Evolutionary conservation across 1,139 yeast species (phyloP), one percentile per base, ranked within the genome.

Genomic region (Taphrina flavorubra): DNA sequence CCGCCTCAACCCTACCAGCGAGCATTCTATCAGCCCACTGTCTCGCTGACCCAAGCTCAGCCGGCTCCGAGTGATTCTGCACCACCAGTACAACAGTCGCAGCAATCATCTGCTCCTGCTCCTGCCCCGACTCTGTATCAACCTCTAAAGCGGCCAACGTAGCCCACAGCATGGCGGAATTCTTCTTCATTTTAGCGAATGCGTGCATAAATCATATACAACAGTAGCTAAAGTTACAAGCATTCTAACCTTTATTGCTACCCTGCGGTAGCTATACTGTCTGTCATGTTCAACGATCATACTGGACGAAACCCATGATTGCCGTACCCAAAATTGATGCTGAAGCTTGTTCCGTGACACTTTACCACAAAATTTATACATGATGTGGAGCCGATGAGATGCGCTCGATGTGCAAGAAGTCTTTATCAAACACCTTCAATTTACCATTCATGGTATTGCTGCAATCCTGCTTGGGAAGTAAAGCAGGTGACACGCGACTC

Each of bases 81-180:
- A 13, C 20, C 47, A 14, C 18, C 47, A 13, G 1, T n/a, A 14
- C 47, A 44, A 16, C 47, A 44, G 6, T n/a, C 47, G 18, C 47
- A 44, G 47, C 47, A 44, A 44, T 2, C 5, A 13, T 10, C 47
- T 44, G 47, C 47, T 44, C 0, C 31, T 25, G 25, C 18, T 5
- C 16, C 49, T 1, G 31, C 31, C 31, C 62, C 62, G 31, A 58
- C 53, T 11, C 62, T 58, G 20, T 58, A 58, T 18, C 62, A 44
- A 18, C 62, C 62, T 1, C 62, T 58, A 2, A 58, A 58, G 40
- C 62, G 62, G 18, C 53, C 62, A 8, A 20, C 39, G 14, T 25
- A 25, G 31, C 31, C 31, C 31, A 25, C 31, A 2, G 31, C 31
- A 25, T 25, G 31, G 14, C 42, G 42, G 42, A 39, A 10, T 39